phyloP scores from a whole-genome alignment of 139 green algal species.

The Ostreobium quekettii region DNA sequence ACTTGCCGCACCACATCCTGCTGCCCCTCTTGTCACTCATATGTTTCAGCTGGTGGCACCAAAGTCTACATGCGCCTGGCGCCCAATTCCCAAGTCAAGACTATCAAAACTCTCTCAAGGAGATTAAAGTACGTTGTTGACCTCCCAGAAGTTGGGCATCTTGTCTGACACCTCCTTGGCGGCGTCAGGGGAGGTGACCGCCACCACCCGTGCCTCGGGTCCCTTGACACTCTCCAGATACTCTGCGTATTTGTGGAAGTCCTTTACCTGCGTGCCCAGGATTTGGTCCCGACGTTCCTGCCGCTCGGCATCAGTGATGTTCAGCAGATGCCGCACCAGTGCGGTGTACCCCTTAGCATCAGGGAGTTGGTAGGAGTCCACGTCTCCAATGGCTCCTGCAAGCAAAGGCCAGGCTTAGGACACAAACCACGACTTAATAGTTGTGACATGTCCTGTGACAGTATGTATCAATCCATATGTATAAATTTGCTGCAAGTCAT shows the following conservation, averaged over 20 bases:
- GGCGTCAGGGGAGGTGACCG: conserved; percentile 67
- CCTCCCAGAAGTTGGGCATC: conserved; percentile 63
- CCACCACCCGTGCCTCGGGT: conserved; percentile 60
- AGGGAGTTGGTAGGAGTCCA: conserved; percentile 91
- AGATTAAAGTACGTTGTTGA: conserved; percentile 68
- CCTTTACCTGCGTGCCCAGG: conserved; percentile 56
- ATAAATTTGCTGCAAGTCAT: too few species aligned
- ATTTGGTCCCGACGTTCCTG: conserved; percentile 87
- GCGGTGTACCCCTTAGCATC: conserved; percentile 75
- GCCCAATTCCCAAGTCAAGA: too few species aligned
- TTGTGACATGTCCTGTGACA: too few species aligned
- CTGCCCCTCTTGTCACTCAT: too few species aligned
- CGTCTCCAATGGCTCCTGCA: conserved; percentile 85
- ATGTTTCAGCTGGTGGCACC: too few species aligned
- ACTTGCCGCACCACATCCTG: too few species aligned
- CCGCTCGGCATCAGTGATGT: conserved; percentile 84
- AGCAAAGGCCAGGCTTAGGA: too few species aligned
- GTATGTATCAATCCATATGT: too few species aligned
- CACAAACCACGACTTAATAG: too few species aligned
- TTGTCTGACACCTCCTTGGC: conserved; percentile 53
- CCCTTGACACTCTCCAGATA: conserved; percentile 54
- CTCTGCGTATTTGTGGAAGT: conserved; percentile 77
- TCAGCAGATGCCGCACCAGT: conserved; percentile 85
- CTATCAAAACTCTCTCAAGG: too few species aligned
- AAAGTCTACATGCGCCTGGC: too few species aligned